These are phyloP conservation scores for Cercospora sp. DNA, from an alignment of 2,329 filamentous ascomycete species.

Conservation along the genomic window DNA sequence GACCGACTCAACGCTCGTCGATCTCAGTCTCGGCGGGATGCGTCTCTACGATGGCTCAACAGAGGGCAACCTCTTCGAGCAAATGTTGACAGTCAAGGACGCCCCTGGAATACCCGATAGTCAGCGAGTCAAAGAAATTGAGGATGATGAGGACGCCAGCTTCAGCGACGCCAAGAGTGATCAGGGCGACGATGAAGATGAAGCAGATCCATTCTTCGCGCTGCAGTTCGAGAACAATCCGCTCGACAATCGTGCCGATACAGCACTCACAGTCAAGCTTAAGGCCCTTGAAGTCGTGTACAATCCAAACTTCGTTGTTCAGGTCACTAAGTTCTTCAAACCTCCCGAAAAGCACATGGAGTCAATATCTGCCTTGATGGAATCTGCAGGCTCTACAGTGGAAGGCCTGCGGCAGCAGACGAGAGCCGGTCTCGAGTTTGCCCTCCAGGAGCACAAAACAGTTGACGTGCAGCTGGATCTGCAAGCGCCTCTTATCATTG, in stretches of 20 bases:
- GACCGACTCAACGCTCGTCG: slow-evolving; percentile 84
- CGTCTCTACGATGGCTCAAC: slow-evolving; percentile 96
- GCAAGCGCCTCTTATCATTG: slow-evolving; percentile 92
- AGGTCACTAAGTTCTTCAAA: slow-evolving; percentile 91
- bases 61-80: slow-evolving; percentile 82
- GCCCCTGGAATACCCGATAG: slow-evolving; percentile 61
- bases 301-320: slow-evolving; percentile 90
- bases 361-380: slow-evolving; percentile 92
- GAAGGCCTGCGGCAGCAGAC: slow-evolving; percentile 95
- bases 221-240: slow-evolving; percentile 94
- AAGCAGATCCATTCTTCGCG: slow-evolving; percentile 82
- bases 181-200: slow-evolving; percentile 48
- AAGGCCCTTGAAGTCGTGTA: slow-evolving; percentile 97
- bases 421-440: slow-evolving; percentile 91
- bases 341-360: slow-evolving; percentile 98
- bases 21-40: slow-evolving; percentile 87
- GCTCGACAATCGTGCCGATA: slow-evolving; percentile 86
- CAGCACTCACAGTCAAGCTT: slow-evolving; percentile 84
- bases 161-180: slow-evolving; percentile 46
- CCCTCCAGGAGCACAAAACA: slow-evolving; percentile 95
- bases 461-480: slow-evolving; percentile 95
- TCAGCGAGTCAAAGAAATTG: slow-evolving; percentile 51
- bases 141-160: slow-evolving; percentile 50
- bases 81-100: slow-evolving; percentile 95
- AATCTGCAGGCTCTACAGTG: slow-evolving; percentile 91